phyloP scores from a whole-genome alignment of 2,329 filamentous ascomycete genomes.

The Pseudocercospora pini-densiflorae region DNA sequence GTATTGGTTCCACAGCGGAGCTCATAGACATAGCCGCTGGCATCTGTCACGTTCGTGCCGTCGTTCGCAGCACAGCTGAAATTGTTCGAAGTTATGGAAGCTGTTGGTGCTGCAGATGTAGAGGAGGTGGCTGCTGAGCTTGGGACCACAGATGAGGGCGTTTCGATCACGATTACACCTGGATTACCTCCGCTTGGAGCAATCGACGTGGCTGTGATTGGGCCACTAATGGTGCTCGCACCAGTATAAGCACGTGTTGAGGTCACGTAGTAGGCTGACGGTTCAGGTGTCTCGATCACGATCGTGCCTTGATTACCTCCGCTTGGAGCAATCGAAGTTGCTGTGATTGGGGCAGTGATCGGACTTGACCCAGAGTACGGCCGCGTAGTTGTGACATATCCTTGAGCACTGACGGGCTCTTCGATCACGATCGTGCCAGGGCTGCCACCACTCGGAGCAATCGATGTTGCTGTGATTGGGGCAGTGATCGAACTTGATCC shows the following conservation, averaged over 20 bases:
- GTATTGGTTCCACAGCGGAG: slow-evolving; percentile 5
- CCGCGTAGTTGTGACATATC: slow-evolving; percentile 7
- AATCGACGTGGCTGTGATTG: background rate
- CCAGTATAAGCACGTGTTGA: background rate
- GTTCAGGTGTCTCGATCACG: background rate
- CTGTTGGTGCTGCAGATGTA: slow-evolving; percentile 8
- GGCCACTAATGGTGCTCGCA: background rate
- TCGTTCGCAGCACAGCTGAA: slow-evolving; percentile 16
- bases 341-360: slow-evolving; percentile 9
- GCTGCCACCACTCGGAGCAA: background rate
- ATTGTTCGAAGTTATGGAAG: background rate
- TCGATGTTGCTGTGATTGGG: background rate
- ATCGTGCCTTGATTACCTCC: background rate
- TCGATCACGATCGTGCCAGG: background rate
- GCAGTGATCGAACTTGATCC: background rate
- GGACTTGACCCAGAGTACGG: slow-evolving; percentile 17
- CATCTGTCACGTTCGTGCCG: slow-evolving; percentile 9
- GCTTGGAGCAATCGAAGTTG: slow-evolving; percentile 1
- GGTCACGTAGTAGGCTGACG: background rate
- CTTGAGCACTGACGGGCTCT: background rate
- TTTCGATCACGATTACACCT: background rate
- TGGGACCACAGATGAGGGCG: background rate
- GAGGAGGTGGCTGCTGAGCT: background rate
- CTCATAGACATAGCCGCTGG: slow-evolving; percentile 11
- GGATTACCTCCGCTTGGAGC: background rate